A percentile compares a stretch with the other conserved stretches of the same genome.
Conservation (phyloP, 495 filamentous ascomycete genomes). For the Chaetomium fimeti region DNA sequence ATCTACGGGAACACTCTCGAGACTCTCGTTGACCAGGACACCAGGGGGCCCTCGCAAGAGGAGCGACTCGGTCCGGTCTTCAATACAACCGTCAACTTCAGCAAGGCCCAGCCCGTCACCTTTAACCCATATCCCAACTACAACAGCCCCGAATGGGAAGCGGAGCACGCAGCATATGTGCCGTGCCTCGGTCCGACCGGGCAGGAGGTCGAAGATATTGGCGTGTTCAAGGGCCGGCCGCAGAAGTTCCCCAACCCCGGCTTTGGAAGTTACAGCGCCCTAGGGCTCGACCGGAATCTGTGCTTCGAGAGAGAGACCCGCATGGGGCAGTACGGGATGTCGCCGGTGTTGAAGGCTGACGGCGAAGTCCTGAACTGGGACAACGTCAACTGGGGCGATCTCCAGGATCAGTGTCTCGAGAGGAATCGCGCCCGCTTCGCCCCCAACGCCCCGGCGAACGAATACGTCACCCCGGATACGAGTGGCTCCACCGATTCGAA, state of each 20-base stretch:
- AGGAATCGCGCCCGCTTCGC: slow-evolving; percentile 62
- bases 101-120: slow-evolving; percentile 24
- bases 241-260: slow-evolving; percentile 70
- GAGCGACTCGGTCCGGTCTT: slow-evolving; percentile 30
- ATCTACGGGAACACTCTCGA: slow-evolving; percentile 52
- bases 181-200: slow-evolving; percentile 43
- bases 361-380: slow-evolving; percentile 59
- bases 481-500: slow-evolving; percentile 5
- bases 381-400: slow-evolving; percentile 63
- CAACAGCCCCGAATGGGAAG: slow-evolving; percentile 39
- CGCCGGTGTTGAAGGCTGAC: slow-evolving; percentile 40
- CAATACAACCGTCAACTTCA: slow-evolving; percentile 37
- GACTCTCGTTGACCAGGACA: slow-evolving; percentile 37
- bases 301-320: slow-evolving; percentile 92
- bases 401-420: slow-evolving; percentile 63
- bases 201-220: slow-evolving; percentile 35
- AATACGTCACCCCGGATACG: slow-evolving; percentile 24
- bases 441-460: slow-evolving; percentile 34
- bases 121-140: slow-evolving; percentile 54
- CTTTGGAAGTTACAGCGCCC: slow-evolving; percentile 71
- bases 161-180: slow-evolving; percentile 33
- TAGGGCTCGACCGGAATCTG: slow-evolving; percentile 73
- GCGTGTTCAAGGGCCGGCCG: slow-evolving; percentile 60
- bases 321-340: slow-evolving; percentile 76
- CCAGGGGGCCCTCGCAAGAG: slow-evolving; percentile 27